Evolutionary conservation across 1,284 basidiomycete genomes (phyloP).

Genomic region (Rhodotorula sp.): DNA sequence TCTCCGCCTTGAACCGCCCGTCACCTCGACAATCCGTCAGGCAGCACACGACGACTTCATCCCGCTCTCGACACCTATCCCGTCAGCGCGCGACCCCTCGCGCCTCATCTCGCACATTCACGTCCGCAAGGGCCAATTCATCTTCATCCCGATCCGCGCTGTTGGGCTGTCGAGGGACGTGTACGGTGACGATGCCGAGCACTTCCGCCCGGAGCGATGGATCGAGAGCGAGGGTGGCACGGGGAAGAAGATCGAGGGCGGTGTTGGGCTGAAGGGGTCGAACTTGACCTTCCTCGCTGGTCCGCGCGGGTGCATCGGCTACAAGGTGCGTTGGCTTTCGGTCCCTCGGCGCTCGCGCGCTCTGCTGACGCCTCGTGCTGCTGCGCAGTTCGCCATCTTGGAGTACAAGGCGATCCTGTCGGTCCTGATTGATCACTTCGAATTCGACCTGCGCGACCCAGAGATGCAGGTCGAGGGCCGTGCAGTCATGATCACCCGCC

Average conservation of each 20-base stretch:
- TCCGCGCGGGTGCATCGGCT: conserved; percentile 27
- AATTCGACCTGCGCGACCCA: conserved; percentile 22
- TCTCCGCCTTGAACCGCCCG: conserved; percentile 71
- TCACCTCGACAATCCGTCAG: conserved; percentile 69
- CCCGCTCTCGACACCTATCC: conserved; percentile 67
- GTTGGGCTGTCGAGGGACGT: conserved; percentile 63
- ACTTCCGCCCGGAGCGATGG: conserved; percentile 60
- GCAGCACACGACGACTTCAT: conserved; percentile 71
- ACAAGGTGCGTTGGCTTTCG: conserved; percentile 13
- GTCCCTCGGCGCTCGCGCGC: too few relatives aligned
- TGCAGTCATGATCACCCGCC: conserved; percentile 34
- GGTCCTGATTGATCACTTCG: conserved; percentile 33
- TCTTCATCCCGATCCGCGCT: conserved; percentile 64
- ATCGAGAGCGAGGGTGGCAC: conserved; percentile 8
- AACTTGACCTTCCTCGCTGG: conserved; percentile 9
- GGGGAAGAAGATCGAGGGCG: conserved; percentile 8
- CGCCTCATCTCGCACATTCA: conserved; percentile 49
- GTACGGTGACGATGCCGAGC: conserved; percentile 69
- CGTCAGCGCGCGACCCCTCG: conserved; percentile 30
- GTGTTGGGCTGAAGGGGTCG: neutral
- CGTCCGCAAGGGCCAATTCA: conserved; percentile 61
- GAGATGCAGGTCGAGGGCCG: conserved; percentile 25
- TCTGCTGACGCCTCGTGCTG: neutral
- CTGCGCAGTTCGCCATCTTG: conserved; percentile 14
- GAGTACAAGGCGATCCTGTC: conserved; percentile 36